Conservation (phyloP, 2,329 filamentous ascomycete species). For the Penicillium sp. region DNA sequence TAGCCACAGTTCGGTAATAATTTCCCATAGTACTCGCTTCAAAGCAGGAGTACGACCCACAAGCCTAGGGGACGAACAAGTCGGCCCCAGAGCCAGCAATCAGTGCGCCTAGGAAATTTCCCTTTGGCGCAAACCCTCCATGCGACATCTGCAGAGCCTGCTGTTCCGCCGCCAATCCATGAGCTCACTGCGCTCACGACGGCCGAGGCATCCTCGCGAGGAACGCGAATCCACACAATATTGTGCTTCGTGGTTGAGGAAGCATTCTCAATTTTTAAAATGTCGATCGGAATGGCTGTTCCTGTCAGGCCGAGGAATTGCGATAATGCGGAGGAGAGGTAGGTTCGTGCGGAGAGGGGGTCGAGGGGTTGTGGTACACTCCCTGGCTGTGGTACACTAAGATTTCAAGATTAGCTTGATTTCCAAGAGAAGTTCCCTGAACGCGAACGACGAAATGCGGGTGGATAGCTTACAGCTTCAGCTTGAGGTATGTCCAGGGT, state of each 20-base stretch:
- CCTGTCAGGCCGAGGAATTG: conserved; percentile 50
- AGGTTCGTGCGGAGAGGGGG: conserved; percentile 46
- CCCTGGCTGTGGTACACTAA: conserved; percentile 30
- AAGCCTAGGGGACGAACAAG: conserved; percentile 31
- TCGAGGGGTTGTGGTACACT: conserved; percentile 35
- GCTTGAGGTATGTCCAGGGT: conserved; percentile 45
- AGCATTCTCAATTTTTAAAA: conserved; percentile 39
- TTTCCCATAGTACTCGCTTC: neutral
- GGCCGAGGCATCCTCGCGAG: conserved; percentile 44
- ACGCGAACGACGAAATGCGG: neutral
- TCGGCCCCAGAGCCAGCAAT: conserved; percentile 35
- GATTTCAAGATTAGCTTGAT: neutral
- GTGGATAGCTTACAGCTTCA: conserved; percentile 36
- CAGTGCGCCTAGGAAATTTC: conserved; percentile 37
- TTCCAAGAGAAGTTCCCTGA: neutral
- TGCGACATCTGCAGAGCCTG: conserved; percentile 27
- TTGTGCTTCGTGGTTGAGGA: neutral
- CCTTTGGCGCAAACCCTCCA: conserved; percentile 41
- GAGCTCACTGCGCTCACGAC: conserved; percentile 47
- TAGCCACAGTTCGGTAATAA: neutral
- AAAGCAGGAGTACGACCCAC: neutral
- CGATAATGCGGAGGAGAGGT: conserved; percentile 46
- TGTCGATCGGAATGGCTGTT: conserved; percentile 48
- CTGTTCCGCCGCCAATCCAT: conserved; percentile 41
- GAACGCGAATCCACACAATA: conserved; percentile 45